Percentiles rank a stretch among this genome's conserved stretches.
Conservation (phyloP, 805 yeast species). For the Kodamaea neixiangensis region DNA sequence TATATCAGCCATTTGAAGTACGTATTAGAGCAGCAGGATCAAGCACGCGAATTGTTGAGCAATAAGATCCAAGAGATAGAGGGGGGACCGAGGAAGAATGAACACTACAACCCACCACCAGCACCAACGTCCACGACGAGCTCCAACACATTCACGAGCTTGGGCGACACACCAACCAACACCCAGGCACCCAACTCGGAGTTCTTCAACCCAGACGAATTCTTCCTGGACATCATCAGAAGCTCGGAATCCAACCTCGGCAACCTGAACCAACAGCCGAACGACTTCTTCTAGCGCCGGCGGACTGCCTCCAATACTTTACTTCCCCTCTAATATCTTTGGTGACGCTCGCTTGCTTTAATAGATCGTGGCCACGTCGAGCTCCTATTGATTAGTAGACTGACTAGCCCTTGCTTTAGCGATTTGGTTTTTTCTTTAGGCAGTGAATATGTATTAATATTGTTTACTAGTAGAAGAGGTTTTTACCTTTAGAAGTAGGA, state of each 20-base stretch:
- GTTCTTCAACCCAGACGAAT: conserved; percentile 25
- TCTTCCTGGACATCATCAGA: conserved; percentile 21
- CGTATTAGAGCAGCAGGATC: conserved; percentile 59
- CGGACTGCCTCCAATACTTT: neutral
- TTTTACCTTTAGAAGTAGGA: neutral
- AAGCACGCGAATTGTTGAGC: conserved; percentile 42
- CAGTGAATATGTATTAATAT: neutral
- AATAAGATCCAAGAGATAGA: conserved; percentile 9
- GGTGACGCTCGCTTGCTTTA: conserved; percentile 3
- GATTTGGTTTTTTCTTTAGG: neutral
- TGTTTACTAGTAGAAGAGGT: neutral
- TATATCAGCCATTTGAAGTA: conserved; percentile 68
- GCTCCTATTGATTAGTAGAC: conserved; percentile 1
- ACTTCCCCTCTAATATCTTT: conserved; percentile 1
- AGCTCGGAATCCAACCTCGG: conserved; percentile 5
- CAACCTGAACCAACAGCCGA: neutral
- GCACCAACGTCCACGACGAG: conserved; percentile 10
- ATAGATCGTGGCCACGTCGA: neutral
- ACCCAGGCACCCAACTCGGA: conserved; percentile 2
- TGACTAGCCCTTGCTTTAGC: neutral
- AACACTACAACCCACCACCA: conserved; percentile 8
- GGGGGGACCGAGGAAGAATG: neutral
- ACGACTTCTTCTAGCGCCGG: neutral
- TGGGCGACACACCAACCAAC: conserved; percentile 6
- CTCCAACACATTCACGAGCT: neutral